Conservation (phyloP, 257 asterid genomes). For the Misopates orontium region DNA sequence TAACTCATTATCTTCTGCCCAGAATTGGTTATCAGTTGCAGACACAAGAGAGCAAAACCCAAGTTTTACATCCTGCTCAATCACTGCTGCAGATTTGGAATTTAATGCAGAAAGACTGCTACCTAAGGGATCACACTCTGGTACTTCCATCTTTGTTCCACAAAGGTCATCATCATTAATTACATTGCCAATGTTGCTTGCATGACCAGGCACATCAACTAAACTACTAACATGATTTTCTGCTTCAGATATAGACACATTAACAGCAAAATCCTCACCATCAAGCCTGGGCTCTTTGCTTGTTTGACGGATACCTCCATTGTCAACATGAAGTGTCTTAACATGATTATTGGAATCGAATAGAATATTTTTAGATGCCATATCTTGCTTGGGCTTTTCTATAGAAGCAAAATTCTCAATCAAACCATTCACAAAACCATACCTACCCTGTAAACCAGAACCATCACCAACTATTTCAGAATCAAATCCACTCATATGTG, state of each 20-base stretch:
- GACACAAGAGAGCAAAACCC: constrained; percentile 44
- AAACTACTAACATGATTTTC: too few relatives aligned
- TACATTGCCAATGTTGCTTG: constrained; percentile 26
- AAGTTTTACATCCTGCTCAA: constrained; percentile 38
- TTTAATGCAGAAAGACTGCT: constrained; percentile 33
- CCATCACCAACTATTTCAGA: constrained; percentile 29
- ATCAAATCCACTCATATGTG: constrained; percentile 18
- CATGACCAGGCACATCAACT: constrained; percentile 28
- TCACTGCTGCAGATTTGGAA: constrained; percentile 31
- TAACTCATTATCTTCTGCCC: constrained; percentile 38
- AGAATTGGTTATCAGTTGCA: constrained; percentile 32
- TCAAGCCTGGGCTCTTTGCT: constrained; percentile 34
- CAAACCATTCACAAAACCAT: constrained; percentile 16
- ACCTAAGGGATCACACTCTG: constrained; percentile 34
- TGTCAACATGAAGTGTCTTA: constrained; percentile 34
- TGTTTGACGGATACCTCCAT: constrained; percentile 27
- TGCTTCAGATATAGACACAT: constrained; percentile 38
- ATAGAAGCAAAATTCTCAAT: constrained; percentile 32
- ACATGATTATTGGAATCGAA: constrained; percentile 35
- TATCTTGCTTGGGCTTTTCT: constrained; percentile 35
- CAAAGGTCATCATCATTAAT: constrained; percentile 22
- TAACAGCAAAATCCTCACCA: constrained; percentile 29
- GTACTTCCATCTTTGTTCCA: constrained; percentile 28
- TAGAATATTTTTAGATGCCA: constrained; percentile 32
- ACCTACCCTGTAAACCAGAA: constrained; percentile 27